Conservation (phyloP, 2,329 filamentous ascomycete genomes). For the Talaromyces piceae region DNA sequence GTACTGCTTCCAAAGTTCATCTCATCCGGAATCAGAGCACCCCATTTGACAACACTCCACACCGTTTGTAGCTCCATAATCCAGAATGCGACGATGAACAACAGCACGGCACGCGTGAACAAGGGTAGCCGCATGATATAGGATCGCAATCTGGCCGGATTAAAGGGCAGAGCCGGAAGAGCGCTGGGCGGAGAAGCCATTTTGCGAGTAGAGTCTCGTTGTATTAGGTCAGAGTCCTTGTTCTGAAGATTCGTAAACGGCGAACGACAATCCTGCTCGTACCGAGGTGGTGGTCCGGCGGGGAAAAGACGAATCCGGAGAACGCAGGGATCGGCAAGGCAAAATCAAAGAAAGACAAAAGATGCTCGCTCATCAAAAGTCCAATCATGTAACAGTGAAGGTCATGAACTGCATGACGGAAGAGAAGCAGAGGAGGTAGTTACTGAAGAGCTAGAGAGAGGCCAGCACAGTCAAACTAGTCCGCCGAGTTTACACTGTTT, state of each 20-base stretch:
- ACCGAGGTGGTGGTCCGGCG: not conserved
- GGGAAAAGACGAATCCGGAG: not conserved
- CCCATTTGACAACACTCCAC: slow-evolving; percentile 70
- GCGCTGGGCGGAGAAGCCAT: slow-evolving; percentile 28
- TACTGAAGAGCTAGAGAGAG: not conserved
- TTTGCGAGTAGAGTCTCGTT: not conserved
- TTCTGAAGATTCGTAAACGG: not conserved
- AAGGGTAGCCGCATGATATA: slow-evolving; percentile 81
- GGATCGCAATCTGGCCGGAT: slow-evolving; percentile 64
- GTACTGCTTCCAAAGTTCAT: slow-evolving; percentile 63
- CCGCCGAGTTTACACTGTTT: not conserved
- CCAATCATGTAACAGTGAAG: not conserved
- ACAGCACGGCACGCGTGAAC: slow-evolving; percentile 66
- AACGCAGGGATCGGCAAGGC: not conserved
- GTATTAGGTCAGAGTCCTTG: not conserved
- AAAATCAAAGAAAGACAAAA: not conserved
- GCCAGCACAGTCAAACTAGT: not conserved
- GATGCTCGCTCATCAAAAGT: not conserved
- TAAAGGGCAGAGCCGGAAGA: slow-evolving; percentile 54
- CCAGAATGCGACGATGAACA: slow-evolving; percentile 63
- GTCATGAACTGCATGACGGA: not conserved
- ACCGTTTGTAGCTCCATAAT: slow-evolving; percentile 59
- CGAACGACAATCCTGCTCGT: not conserved
- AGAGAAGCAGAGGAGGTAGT: not conserved
- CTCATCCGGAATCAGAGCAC: slow-evolving; percentile 68